Conservation (phyloP, 441 rosid species). For the Erysimum cheiri region DNA sequence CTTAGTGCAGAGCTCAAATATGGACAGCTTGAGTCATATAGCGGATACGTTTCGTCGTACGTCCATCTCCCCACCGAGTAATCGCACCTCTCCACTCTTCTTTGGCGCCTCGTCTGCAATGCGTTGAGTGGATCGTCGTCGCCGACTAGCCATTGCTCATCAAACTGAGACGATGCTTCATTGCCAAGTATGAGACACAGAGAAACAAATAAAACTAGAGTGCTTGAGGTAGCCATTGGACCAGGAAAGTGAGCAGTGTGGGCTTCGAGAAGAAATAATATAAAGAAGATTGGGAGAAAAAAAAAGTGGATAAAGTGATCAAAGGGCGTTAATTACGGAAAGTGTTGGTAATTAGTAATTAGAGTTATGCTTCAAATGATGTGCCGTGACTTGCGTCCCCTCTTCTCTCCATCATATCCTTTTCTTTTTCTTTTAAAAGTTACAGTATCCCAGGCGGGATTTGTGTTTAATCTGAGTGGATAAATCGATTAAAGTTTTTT, state of each 20-base stretch:
- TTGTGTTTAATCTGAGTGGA: neutral
- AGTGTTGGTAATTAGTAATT: conserved; percentile 32
- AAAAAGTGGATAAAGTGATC: conserved; percentile 34
- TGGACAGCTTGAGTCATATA: conserved; percentile 83
- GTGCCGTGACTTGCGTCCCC: conserved; percentile 43
- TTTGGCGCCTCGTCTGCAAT: conserved; percentile 52
- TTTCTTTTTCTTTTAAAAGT: conserved; percentile 3
- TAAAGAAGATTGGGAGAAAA: neutral
- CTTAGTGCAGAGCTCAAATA: conserved; percentile 76
- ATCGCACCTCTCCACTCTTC: conserved; percentile 57
- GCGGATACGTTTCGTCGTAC: conserved; percentile 83
- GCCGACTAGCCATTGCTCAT: conserved; percentile 54
- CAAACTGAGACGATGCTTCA: conserved; percentile 50
- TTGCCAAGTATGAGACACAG: conserved; percentile 47
- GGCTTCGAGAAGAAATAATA: conserved; percentile 19
- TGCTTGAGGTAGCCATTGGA: conserved; percentile 35
- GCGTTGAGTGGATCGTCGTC: conserved; percentile 59
- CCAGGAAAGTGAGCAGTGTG: conserved; percentile 24
- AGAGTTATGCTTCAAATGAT: conserved; percentile 39
- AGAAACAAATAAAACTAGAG: conserved; percentile 34
- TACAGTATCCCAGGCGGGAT: conserved; percentile 36
- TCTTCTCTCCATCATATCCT: conserved; percentile 31
- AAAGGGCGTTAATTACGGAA: conserved; percentile 42
- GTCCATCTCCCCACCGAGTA: conserved; percentile 79
- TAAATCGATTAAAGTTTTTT: neutral